These are phyloP conservation scores for Carex littledalei DNA, from an alignment of 176 grass and related monocot genomes.

Conservation along the genomic window DNA sequence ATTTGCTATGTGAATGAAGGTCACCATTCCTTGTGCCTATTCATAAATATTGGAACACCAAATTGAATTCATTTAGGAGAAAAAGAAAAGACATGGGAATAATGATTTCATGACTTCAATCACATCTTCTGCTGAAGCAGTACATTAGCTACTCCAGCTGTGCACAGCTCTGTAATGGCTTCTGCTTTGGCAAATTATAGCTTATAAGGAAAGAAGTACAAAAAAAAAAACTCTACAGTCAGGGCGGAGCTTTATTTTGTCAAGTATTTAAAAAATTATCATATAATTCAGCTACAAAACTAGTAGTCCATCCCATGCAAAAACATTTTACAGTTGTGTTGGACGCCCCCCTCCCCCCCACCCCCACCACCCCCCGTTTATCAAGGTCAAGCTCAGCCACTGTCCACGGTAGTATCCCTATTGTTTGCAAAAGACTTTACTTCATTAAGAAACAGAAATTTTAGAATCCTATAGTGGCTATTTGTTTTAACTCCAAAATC, in stretches of 20 bases:
- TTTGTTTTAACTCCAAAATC: not conserved
- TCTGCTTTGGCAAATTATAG: not conserved
- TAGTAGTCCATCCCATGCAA: not conserved
- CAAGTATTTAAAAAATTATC: not conserved
- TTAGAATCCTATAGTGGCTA: not conserved
- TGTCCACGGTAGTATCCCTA: not conserved
- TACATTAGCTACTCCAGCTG: not conserved
- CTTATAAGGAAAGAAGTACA: not conserved
- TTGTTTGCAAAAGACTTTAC: not conserved
- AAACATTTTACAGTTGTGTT: not conserved
- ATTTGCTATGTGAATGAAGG: constrained; percentile 65
- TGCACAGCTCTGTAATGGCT: not conserved
- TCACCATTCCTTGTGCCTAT: constrained; percentile 73
- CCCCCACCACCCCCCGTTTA: not conserved
- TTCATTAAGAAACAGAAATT: not conserved
- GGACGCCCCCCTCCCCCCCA: not conserved
- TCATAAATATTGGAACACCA: not conserved
- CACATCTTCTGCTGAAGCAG: not conserved
- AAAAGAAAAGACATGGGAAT: not conserved
- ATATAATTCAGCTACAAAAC: not conserved
- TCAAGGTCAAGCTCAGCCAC: not conserved
- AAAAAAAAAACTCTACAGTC: not conserved
- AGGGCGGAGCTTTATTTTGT: too few relatives aligned
- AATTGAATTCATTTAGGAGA: not conserved
- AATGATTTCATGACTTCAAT: not conserved